phyloP scores from a whole-genome alignment of 139 green algal genomes.

The Chlamydomonas sp. region DNA sequence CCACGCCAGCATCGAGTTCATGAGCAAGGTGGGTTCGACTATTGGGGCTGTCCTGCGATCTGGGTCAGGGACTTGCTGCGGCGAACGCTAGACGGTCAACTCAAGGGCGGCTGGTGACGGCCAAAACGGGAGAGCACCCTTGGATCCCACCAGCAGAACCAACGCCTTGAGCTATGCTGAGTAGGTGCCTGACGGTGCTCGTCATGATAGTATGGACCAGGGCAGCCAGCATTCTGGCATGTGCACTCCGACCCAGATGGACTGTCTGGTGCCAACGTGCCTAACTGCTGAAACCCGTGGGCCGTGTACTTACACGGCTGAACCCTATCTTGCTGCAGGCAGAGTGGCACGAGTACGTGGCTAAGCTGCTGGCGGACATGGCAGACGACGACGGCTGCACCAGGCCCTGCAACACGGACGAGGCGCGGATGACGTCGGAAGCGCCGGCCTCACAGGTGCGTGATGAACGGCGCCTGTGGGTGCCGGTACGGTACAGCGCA shows the following conservation, averaged over 20 bases:
- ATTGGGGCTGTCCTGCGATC: not conserved
- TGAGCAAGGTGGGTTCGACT: not conserved
- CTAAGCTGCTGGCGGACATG: constrained; percentile 23
- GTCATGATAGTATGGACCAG: no score
- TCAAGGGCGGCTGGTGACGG: no score
- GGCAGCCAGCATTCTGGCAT: no score
- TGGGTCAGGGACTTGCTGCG: not conserved
- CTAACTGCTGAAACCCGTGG: not conserved
- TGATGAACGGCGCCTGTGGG: not conserved
- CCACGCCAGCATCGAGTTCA: constrained; percentile 35
- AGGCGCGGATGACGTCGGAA: not conserved
- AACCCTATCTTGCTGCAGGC: not conserved
- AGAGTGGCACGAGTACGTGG: constrained; percentile 37
- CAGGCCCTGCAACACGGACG: not conserved
- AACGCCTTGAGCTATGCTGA: no score
- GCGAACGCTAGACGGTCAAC: not conserved
- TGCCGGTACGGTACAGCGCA: no score
- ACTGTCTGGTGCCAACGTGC: not conserved
- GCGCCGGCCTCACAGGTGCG: not conserved
- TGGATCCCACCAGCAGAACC: no score
- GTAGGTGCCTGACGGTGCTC: no score
- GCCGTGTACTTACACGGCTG: not conserved
- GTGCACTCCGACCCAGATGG: not conserved
- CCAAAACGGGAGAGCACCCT: no score
- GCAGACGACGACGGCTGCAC: not conserved